phyloP scores from a whole-genome alignment of 805 yeast species.

The Yarrowia bubula region DNA sequence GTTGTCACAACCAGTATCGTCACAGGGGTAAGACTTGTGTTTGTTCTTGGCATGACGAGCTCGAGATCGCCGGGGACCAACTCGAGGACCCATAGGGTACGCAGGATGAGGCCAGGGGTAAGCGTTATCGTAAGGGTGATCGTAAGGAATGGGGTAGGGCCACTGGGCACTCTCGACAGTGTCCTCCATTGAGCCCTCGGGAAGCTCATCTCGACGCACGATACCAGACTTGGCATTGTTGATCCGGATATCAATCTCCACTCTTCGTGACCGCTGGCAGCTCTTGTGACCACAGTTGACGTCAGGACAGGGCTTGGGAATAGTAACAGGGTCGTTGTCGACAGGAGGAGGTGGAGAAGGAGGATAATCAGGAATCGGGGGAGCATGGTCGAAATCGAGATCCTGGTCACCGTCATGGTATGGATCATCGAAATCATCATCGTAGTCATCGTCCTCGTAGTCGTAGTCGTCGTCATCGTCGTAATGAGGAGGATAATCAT shows the following conservation, averaged over 20 bases:
- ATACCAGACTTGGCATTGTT: not conserved
- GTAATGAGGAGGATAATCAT: not conserved
- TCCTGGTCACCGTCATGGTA: slow-evolving; percentile 6
- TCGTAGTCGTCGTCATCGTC: slow-evolving; percentile 13
- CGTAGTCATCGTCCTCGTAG: slow-evolving; percentile 8
- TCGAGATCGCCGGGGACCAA: slow-evolving; percentile 2
- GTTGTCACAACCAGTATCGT: slow-evolving; percentile 8
- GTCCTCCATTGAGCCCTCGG: not conserved
- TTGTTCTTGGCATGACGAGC: not conserved
- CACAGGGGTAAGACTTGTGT: slow-evolving; percentile 18
- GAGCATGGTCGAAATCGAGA: slow-evolving; percentile 11
- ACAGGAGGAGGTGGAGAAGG: not conserved
- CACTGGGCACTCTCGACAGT: not conserved
- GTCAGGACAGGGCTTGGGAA: slow-evolving; percentile 7
- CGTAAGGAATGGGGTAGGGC: not conserved
- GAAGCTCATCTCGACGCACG: not conserved
- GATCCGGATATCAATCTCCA: slow-evolving; percentile 17
- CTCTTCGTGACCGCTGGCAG: not conserved
- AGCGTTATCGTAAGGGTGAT: not conserved
- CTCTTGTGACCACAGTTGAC: slow-evolving; percentile 6
- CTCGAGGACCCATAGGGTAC: slow-evolving; percentile 1
- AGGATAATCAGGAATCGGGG: not conserved
- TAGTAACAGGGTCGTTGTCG: not conserved
- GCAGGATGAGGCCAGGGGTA: slow-evolving; percentile 16
- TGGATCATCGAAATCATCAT: slow-evolving; percentile 11